Evolutionary conservation across 116 monocot species (phyloP).

Genomic region (Zostera marina): DNA sequence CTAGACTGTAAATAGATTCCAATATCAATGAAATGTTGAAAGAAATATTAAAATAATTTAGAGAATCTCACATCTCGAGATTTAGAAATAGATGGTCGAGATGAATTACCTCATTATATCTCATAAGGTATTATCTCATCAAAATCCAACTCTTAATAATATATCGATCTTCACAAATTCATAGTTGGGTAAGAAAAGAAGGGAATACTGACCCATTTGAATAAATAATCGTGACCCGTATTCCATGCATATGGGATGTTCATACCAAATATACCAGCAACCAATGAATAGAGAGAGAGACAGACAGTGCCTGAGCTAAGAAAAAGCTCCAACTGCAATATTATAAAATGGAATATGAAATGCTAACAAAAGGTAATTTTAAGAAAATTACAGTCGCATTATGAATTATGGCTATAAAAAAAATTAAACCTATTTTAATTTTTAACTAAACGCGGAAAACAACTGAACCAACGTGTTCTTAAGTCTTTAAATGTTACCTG

Average conservation of each 20-base stretch:
- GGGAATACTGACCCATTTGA: conserved; percentile 40
- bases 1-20: too few relatives aligned
- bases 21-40: too few relatives aligned
- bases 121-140: too few relatives aligned
- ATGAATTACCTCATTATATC: too few relatives aligned
- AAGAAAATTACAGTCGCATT: not conserved
- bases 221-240: conserved; percentile 27
- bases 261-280: conserved; percentile 86
- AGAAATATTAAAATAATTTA: too few relatives aligned
- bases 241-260: conserved; percentile 81
- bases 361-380: not conserved
- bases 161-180: not conserved
- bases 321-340: conserved; percentile 61
- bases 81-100: too few relatives aligned
- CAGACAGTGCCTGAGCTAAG: conserved; percentile 65
- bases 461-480: too few relatives aligned
- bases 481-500: conserved; percentile 29
- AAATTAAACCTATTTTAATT: too few relatives aligned
- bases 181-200: not conserved
- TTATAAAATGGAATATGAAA: not conserved
- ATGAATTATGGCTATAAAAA: too few relatives aligned
- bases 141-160: not conserved
- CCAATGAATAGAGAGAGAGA: conserved; percentile 56
- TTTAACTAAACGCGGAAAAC: too few relatives aligned
- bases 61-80: too few relatives aligned